Base-by-base conservation (phyloP, 2,329 filamentous ascomycete species). In the Corinectria fuckeliana region DNA sequence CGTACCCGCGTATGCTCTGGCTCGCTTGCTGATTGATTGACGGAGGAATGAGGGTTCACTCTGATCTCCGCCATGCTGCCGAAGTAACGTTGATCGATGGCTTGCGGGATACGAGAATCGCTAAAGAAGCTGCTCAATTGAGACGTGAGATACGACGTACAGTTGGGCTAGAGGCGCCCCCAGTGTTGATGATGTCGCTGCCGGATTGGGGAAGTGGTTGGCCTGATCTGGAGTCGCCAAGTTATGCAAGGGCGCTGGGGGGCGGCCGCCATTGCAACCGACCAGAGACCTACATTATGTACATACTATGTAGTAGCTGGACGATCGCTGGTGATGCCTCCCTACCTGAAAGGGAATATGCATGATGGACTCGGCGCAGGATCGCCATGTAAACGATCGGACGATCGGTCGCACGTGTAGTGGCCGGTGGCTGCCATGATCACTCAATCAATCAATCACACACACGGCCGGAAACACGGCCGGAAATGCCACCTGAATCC, bases 211-310 rank as follows among this genome's bases (percentile, higher is more conserved):
- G 16, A 56, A 25, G 41, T 47, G 21, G 34, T 34, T 50, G 34
- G 32, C 47, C 48, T 16, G 9, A 60, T 18, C 53, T 32, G 26
- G 50, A 21, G 34, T 38, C 45, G 48, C n/a, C n/a, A n/a, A n/a
- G n/a, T n/a, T n/a, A n/a, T n/a, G n/a, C n/a, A n/a, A n/a, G n/a
- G n/a, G n/a, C n/a, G n/a, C n/a, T n/a, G n/a, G n/a, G n/a, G n/a
- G 30, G 13, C 30, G 30, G 30, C n/a, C n/a, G n/a, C 32, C n/a
- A 36, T 36, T 36, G 32, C n/a, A n/a, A 34, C 32, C 32, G 7
- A 36, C 14, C 1, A 36, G n/a, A 36, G 32, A 18, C 32, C n/a
- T n/a, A n/a, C n/a, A n/a, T n/a, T n/a, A n/a, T n/a, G n/a, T n/a
- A n/a, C n/a, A n/a, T n/a, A n/a, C n/a, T n/a, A n/a, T n/a, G 18